Evolutionary conservation across 108 stramenopile genomes (phyloP), one percentile per base, ranked within the genome.

Genomic region (Skeletonema menzelii): DNA sequence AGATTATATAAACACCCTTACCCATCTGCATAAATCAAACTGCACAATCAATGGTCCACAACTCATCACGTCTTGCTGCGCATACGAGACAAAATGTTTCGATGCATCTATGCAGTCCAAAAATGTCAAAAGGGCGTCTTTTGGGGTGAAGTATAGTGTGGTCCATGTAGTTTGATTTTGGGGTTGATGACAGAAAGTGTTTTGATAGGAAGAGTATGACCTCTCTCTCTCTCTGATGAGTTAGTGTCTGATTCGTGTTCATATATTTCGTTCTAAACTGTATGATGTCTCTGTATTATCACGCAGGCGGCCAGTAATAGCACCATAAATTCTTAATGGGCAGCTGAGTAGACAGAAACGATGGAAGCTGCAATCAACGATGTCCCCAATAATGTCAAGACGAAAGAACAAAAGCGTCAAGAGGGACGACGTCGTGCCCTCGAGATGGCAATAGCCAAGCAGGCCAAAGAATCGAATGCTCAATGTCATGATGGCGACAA

Each of bases 181-280:
- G 59, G 70, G 27, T 72, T 79, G 77, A 79, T 79, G 77, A 79
- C 70, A 72, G 17, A 24, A 61, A 65, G 22, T 22, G 79, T 80
- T 80, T 80, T 80, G 79, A 80, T 80, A 80, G 79, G 79, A 80
- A 80, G 79, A 80, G 79, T 80, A 80, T 73, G 79, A 80, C 72
- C 79, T n/a, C 79, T 49, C 34, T 61, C 27, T 28, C 26, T 27
- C 17, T 15, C 59, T 13, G 12, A 27, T 26, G n/a, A 8, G 3
- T 2, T 26, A 13, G 15, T 31, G 56, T 57, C 30, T 31, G 30
- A 37, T 40, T 40, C 14, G 15, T 57, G 12, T 57, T 12, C 26
- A 56, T 8, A 27, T 6, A 56, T 27, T 11, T 11, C 12, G 1
- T 26, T 26, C 26, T 24, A 5, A 56, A 6, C 56, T 56, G 1